Conservation (phyloP, 75 land plant species). For the Selaginella moellendorffii region DNA sequence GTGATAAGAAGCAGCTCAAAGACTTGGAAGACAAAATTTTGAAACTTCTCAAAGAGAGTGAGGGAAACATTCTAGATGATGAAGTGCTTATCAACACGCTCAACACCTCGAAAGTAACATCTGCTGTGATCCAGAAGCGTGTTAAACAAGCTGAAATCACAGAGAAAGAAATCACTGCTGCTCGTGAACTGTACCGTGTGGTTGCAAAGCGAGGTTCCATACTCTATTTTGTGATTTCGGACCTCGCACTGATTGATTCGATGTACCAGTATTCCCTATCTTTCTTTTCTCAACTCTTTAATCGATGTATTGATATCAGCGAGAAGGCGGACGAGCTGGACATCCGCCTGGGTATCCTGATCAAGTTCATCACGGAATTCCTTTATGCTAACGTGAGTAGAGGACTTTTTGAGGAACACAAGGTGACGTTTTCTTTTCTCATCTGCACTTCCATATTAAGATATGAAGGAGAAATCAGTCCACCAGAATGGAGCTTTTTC, state of each 20-base stretch:
- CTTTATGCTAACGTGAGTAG: constrained; percentile 22
- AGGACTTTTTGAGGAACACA: constrained; percentile 30
- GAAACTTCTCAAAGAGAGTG: constrained; percentile 25
- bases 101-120: constrained; percentile 24
- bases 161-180: constrained; percentile 21
- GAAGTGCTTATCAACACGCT: constrained; percentile 26
- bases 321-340: constrained; percentile 24
- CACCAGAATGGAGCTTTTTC: constrained; percentile 19
- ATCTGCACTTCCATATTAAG: constrained; percentile 25
- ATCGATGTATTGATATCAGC: constrained; percentile 22
- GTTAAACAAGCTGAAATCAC: constrained; percentile 27
- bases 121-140: constrained; percentile 19
- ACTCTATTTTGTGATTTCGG: constrained; percentile 25
- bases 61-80: constrained; percentile 30
- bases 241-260: constrained; percentile 26
- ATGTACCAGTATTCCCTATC: constrained; percentile 31
- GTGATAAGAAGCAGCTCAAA: constrained; percentile 28
- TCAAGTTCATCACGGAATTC: constrained; percentile 19
- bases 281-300: constrained; percentile 23
- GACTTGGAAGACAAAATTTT: constrained; percentile 29
- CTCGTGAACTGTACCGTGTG: constrained; percentile 18
- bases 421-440: constrained; percentile 24
- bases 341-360: constrained; percentile 13
- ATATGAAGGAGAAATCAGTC: constrained; percentile 14
- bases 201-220: constrained; percentile 29